A percentile compares a stretch with the other conserved stretches of the same genome.
phyloP scores from a whole-genome alignment of 805 yeast species.

The Yamadazyma phyllophila region DNA sequence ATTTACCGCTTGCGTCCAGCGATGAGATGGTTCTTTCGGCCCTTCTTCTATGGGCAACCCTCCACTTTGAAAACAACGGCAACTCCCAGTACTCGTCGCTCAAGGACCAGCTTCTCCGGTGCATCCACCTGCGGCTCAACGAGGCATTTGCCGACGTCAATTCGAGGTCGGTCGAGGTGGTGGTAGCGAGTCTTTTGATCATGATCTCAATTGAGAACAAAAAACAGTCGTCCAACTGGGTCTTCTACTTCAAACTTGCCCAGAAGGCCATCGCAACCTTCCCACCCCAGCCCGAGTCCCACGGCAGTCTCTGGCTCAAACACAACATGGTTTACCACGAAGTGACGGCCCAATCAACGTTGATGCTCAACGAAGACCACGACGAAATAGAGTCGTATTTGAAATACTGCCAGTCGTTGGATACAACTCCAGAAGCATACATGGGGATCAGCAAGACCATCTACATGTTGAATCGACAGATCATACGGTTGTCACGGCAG shows the following conservation, averaged over 20 bases:
- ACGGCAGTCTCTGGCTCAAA: conserved; percentile 2
- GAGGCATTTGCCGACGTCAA: neutral
- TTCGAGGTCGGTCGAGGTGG: neutral
- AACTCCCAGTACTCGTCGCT: neutral
- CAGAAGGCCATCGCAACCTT: conserved; percentile 1
- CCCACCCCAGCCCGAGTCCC: neutral
- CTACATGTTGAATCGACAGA: conserved; percentile 1
- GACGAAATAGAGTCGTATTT: neutral
- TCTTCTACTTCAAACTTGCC: conserved; percentile 1
- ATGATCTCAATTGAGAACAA: conserved; percentile 9
- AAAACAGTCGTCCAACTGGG: conserved; percentile 4
- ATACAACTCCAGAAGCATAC: conserved; percentile 3
- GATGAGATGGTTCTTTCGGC: conserved; percentile 3
- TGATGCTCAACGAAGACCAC: conserved; percentile 1
- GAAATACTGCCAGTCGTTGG: neutral
- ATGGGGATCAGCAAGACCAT: conserved; percentile 4
- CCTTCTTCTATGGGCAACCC: conserved; percentile 3
- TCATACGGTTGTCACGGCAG: neutral
- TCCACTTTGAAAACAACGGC: conserved; percentile 7
- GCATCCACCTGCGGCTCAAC: neutral
- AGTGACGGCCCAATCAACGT: conserved; percentile 1
- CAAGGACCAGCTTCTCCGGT: neutral
- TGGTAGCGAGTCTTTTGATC: conserved; percentile 6
- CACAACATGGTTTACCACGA: conserved; percentile 5
- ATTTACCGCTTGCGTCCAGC: conserved; percentile 5